Percentiles rank a stretch among this genome's conserved stretches.
phyloP scores from a whole-genome alignment of 2,329 filamentous ascomycete species.

The Drechslerella coelobrocha region DNA sequence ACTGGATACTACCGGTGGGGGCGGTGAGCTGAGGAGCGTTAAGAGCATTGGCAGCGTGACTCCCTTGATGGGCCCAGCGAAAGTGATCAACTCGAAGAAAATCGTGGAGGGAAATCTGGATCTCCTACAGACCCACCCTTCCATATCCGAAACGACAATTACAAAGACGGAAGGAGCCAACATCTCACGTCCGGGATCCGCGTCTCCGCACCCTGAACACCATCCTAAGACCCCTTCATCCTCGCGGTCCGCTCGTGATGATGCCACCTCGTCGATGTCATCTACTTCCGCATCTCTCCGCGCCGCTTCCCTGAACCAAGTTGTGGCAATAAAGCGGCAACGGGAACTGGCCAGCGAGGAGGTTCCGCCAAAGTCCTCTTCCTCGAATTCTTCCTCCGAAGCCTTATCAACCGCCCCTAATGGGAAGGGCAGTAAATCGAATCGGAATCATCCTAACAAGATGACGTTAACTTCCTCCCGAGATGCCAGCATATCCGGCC shows the following conservation, averaged over 20 bases:
- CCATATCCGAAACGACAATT: slow-evolving; percentile 40
- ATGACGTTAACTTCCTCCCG: slow-evolving; percentile 45
- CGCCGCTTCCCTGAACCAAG: slow-evolving; percentile 47
- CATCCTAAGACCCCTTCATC: slow-evolving; percentile 42
- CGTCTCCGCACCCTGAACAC: slow-evolving; percentile 36
- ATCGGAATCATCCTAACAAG: slow-evolving; percentile 32
- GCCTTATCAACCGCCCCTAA: slow-evolving; percentile 36
- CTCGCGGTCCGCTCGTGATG: slow-evolving; percentile 44
- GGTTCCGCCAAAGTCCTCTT: slow-evolving; percentile 46
- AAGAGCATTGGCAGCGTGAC: slow-evolving; percentile 38
- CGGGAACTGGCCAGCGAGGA: slow-evolving; percentile 36
- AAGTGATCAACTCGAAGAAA: slow-evolving; percentile 45
- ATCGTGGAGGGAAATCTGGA: slow-evolving; percentile 44
- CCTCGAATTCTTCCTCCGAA: slow-evolving; percentile 47
- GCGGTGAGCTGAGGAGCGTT: slow-evolving; percentile 13
- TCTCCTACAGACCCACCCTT: slow-evolving; percentile 46
- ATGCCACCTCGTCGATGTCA: slow-evolving; percentile 44
- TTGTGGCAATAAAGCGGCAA: slow-evolving; percentile 46
- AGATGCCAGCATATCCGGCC: slow-evolving; percentile 46
- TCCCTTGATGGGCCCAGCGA: slow-evolving; percentile 44
- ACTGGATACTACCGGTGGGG: slow-evolving; percentile 21
- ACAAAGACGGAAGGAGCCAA: slow-evolving; percentile 46
- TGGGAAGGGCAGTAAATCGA: slow-evolving; percentile 34
- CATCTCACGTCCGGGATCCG: slow-evolving; percentile 38
- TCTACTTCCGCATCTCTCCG: slow-evolving; percentile 48